These are phyloP conservation scores for Marasmius oreades DNA, from an alignment of 1,284 basidiomycete species.

Conservation along the genomic window DNA sequence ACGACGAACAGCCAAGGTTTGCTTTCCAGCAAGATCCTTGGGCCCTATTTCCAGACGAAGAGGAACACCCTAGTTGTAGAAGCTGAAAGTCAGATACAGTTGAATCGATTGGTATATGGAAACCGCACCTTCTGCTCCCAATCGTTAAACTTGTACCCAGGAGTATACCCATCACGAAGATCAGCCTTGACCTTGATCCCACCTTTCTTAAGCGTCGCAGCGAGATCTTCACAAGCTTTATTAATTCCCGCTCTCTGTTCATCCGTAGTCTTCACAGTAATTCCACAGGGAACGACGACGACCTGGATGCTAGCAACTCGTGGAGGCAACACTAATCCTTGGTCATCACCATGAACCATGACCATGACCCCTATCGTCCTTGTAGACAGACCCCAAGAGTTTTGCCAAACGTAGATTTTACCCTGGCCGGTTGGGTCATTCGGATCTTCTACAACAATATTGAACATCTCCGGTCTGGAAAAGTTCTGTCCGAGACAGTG, in stretches of 20 bases:
- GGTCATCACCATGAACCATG: slow-evolving; percentile 99
- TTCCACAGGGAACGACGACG: slow-evolving; percentile 90
- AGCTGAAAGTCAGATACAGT: slow-evolving; percentile 4
- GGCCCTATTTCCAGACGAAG: slow-evolving; percentile 97
- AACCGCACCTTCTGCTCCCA: slow-evolving; percentile 90
- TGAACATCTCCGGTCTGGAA: slow-evolving; percentile 94
- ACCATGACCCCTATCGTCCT: slow-evolving; percentile 98
- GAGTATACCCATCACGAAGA: slow-evolving; percentile 92
- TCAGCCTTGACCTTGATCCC: slow-evolving; percentile 90
- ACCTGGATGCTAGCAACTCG: slow-evolving; percentile 92
- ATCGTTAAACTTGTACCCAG: slow-evolving; percentile 99
- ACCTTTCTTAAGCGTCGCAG: slow-evolving; percentile 63
- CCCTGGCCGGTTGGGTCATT: slow-evolving; percentile 63
- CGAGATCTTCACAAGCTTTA: slow-evolving; percentile 74
- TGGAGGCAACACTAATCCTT: slow-evolving; percentile 94
- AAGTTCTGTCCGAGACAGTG: slow-evolving; percentile 99
- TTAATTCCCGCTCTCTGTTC: slow-evolving; percentile 74
- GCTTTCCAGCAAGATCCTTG: slow-evolving; percentile 82
- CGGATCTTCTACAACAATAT: slow-evolving; percentile 95
- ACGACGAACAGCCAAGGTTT: slow-evolving; percentile 85
- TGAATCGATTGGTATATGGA: slow-evolving; percentile 1
- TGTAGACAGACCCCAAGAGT: slow-evolving; percentile 98
- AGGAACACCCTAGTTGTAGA: slow-evolving; percentile 78
- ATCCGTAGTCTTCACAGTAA: slow-evolving; percentile 79
- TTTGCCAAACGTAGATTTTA: slow-evolving; percentile 93